A percentile compares a stretch with the other conserved stretches of the same genome.
phyloP scores from a whole-genome alignment of 2,329 filamentous ascomycete species.

The Plenodomus tracheiphilus region DNA sequence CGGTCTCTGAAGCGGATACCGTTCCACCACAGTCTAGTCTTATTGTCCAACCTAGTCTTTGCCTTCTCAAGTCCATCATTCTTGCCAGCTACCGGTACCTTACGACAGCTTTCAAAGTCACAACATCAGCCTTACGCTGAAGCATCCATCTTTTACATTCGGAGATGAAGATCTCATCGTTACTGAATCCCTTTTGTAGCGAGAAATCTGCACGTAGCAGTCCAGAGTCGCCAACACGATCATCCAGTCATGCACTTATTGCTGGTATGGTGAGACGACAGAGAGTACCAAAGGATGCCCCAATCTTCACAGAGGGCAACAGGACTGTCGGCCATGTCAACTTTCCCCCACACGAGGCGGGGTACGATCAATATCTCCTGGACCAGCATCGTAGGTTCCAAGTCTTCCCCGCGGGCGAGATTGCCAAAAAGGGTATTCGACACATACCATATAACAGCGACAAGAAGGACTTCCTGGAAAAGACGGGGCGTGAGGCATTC shows the following conservation, averaged over 20 bases:
- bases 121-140: background rate
- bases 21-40: constrained; percentile 31
- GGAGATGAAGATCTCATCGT: constrained; percentile 45
- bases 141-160: constrained; percentile 5
- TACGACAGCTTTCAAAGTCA: constrained; percentile 15
- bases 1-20: constrained; percentile 14
- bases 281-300: constrained; percentile 68
- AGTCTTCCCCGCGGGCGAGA: constrained; percentile 67
- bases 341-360: constrained; percentile 72
- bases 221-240: constrained; percentile 16
- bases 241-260: constrained; percentile 8
- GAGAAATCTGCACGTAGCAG: constrained; percentile 18
- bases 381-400: constrained; percentile 65
- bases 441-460: constrained; percentile 95
- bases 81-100: constrained; percentile 16
- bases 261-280: constrained; percentile 41
- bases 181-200: constrained; percentile 44
- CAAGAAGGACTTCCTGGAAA: constrained; percentile 85
- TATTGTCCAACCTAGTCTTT: constrained; percentile 12
- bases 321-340: constrained; percentile 68
- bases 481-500: constrained; percentile 85
- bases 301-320: constrained; percentile 62
- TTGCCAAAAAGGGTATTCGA: constrained; percentile 50
- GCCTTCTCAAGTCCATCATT: constrained; percentile 21
- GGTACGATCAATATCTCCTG: constrained; percentile 57